Evolutionary conservation across 306 rosid species (phyloP).

Genomic region (Rubus parviflorus): DNA sequence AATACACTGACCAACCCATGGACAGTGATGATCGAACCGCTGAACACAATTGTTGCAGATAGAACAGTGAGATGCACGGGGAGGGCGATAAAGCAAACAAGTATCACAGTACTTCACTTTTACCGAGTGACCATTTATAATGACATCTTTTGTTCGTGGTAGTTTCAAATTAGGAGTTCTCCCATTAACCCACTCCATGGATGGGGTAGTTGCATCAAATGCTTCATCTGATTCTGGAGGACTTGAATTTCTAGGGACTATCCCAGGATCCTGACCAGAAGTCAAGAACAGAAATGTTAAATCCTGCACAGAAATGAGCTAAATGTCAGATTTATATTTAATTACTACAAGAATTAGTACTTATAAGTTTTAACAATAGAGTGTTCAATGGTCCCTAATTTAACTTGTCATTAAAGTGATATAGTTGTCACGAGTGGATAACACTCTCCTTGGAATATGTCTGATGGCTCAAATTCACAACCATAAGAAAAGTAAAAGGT

Average conservation of each 20-base stretch:
- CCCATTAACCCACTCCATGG: constrained; percentile 96
- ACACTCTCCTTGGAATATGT: background rate
- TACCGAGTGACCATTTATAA: constrained; percentile 69
- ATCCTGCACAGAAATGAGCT: constrained; percentile 63
- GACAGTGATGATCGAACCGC: constrained; percentile 99
- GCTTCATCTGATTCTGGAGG: constrained; percentile 79
- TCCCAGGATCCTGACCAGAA: constrained; percentile 94
- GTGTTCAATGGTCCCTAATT: background rate
- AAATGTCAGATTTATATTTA: constrained; percentile 33
- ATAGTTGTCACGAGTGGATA: background rate
- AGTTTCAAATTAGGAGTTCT: constrained; percentile 80
- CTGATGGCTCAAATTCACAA: constrained; percentile 8
- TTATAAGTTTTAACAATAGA: constrained; percentile 17
- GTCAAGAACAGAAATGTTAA: constrained; percentile 73
- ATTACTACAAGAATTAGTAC: constrained; percentile 22
- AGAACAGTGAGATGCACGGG: constrained; percentile 97
- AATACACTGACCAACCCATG: constrained; percentile 99
- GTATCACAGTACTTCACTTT: constrained; percentile 97
- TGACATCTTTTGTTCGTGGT: constrained; percentile 81
- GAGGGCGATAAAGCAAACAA: constrained; percentile 92
- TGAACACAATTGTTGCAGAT: constrained; percentile 96
- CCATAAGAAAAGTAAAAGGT: background rate
- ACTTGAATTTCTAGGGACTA: constrained; percentile 76
- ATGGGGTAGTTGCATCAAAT: constrained; percentile 61
- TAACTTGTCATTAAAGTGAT: background rate